Conservation (phyloP, 2,329 filamentous ascomycete genomes). For the Colletotrichum falcatum region DNA sequence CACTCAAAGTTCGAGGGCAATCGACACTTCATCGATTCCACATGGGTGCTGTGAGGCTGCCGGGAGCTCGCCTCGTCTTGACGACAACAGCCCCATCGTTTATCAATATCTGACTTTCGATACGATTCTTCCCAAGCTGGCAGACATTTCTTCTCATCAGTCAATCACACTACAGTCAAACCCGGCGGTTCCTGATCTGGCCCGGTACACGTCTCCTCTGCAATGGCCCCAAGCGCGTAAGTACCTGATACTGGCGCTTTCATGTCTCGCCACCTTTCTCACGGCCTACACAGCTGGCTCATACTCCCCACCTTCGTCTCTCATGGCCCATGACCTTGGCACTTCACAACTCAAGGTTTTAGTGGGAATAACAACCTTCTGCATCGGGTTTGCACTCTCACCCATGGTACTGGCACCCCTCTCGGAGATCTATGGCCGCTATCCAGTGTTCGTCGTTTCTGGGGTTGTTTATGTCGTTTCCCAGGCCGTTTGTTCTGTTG, state of each 20-base stretch:
- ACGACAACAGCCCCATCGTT: conserved; percentile 48
- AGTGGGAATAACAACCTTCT: conserved; percentile 85
- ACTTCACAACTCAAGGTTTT: conserved; percentile 75
- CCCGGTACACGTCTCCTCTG: conserved; percentile 76
- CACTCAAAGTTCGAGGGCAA: not conserved
- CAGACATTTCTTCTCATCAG: conserved; percentile 38
- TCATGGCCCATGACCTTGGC: conserved; percentile 75
- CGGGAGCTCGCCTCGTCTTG: not conserved
- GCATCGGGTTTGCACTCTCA: conserved; percentile 81
- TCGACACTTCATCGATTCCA: not conserved
- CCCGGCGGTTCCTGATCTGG: conserved; percentile 73
- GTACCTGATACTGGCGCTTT: conserved; percentile 76
- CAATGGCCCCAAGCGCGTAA: conserved; percentile 79
- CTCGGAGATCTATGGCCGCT: conserved; percentile 87
- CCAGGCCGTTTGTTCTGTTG: conserved; percentile 79
- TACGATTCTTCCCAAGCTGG: conserved; percentile 51
- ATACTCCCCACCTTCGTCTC: conserved; percentile 76
- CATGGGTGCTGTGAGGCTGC: not conserved
- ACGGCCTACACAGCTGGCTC: conserved; percentile 86
- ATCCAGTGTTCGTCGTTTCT: conserved; percentile 82
- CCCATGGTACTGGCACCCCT: conserved; percentile 92
- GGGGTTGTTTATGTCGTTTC: conserved; percentile 78
- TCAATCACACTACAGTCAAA: conserved; percentile 48
- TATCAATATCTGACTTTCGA: conserved; percentile 57
- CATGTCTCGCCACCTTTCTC: conserved; percentile 79